Conservation (phyloP, 495 filamentous ascomycete species). For the Penicillium fimorum region DNA sequence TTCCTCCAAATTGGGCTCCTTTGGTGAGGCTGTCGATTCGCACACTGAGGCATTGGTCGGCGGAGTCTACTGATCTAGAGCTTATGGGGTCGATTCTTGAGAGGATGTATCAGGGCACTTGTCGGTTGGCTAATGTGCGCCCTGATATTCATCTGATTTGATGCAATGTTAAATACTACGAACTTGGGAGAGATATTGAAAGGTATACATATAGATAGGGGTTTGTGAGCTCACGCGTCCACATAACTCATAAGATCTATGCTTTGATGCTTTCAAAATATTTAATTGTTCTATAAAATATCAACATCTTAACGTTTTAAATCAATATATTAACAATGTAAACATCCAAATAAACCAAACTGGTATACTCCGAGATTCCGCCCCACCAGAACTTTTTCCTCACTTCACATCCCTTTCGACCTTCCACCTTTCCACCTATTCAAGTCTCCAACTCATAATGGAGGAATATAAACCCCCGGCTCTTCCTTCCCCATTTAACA, state of each 20-base stretch:
- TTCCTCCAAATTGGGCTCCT: conserved; percentile 23
- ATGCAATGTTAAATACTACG: not conserved
- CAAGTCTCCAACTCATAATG: conserved; percentile 7
- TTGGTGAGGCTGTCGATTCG: conserved; percentile 23
- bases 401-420: not conserved
- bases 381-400: conserved; percentile 13
- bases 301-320: not conserved
- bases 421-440: not conserved
- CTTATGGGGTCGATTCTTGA: conserved; percentile 24
- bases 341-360: not conserved
- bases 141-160: conserved; percentile 11
- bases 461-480: conserved; percentile 41
- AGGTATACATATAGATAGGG: not conserved
- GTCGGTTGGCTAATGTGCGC: conserved; percentile 21
- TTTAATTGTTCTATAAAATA: not conserved
- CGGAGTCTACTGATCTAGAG: conserved; percentile 25
- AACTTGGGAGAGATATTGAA: not conserved
- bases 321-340: not conserved
- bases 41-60: conserved; percentile 21
- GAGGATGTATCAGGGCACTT: conserved; percentile 30
- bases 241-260: not conserved
- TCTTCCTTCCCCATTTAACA: conserved; percentile 65
- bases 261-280: not conserved
- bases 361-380: conserved; percentile 8
- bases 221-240: not conserved